Base-by-base conservation (phyloP, 495 filamentous ascomycete species). In the Podospora comata region DNA sequence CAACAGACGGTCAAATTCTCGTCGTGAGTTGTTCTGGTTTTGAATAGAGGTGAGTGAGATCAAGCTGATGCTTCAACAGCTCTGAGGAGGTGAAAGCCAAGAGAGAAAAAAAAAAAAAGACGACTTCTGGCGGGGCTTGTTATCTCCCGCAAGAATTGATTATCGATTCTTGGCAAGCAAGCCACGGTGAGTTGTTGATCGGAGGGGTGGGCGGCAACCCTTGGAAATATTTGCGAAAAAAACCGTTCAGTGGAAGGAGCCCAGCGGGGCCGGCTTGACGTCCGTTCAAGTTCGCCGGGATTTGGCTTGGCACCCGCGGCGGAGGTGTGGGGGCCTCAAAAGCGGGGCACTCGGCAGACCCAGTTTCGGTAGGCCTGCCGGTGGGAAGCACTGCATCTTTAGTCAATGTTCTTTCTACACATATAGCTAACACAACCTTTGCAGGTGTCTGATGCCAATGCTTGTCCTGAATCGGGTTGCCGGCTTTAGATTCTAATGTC, bases 321-420 rank as follows among this genome's bases (percentile, higher is more conserved):
- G 55, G 55, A 58, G 55, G 9, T 58, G n/a, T 19, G 55, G 55
- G 55, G 55, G 55, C 23, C 5, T 58, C 55, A 48, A 48, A 48
- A 48, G n/a, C 55, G 55, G 55, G 55, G 55, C 55, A 9, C 23
- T 19, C 55, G 55, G 55, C 9, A 58, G n/a, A 18, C 55, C 55
- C 55, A n/a, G 55, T 58, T 58, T 58, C 55, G 55, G 55, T 58
- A 19, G 55, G 13, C n/a, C 19, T n/a, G 4, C 23, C 54, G 23
- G 23, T 1, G 23, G 23, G 39, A 48, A 16, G 39, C 39, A 18
- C 39, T 16, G 39, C 39, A 48, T 48, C 30, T 48, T 48, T 18
- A 3, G 39, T 48, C 39, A 16, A 48, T 13, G 39, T 48, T 48
- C 39, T 16, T 48, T 48, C 39, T 16, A 16, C 13, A 48, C 39